Evolutionary conservation across 345 rosid species (phyloP).

Genomic region (Cardamine resedifolia): DNA sequence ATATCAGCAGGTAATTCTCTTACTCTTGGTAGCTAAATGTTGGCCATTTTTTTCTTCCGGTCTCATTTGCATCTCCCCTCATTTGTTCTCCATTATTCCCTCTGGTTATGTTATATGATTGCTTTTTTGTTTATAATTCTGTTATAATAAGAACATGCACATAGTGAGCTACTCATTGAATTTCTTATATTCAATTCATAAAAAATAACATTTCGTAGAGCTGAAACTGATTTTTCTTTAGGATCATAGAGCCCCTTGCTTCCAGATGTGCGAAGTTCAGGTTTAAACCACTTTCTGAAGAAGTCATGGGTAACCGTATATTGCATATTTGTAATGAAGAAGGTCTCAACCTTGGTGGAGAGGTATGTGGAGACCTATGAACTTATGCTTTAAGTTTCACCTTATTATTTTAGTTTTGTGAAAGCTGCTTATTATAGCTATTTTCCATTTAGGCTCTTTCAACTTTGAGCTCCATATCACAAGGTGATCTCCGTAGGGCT

Average conservation of each 20-base stretch:
- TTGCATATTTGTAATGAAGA: slow-evolving; percentile 85
- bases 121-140: neutral
- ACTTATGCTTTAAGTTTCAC: slow-evolving; percentile 26
- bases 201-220: neutral
- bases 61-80: slow-evolving; percentile 6
- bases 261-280: slow-evolving; percentile 99
- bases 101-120: neutral
- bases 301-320: slow-evolving; percentile 79
- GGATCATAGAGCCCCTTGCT: slow-evolving; percentile 99
- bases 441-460: slow-evolving; percentile 64
- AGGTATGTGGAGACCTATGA: slow-evolving; percentile 75
- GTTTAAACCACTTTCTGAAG: slow-evolving; percentile 96
- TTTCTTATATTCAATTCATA: neutral
- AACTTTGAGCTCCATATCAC: slow-evolving; percentile 79
- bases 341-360: slow-evolving; percentile 67
- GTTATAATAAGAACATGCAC: neutral
- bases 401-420: slow-evolving; percentile 6
- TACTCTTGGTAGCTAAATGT: neutral
- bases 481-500: slow-evolving; percentile 98
- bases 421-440: slow-evolving; percentile 2
- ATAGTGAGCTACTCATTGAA: neutral
- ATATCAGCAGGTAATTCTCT: slow-evolving; percentile 80
- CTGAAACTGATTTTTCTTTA: slow-evolving; percentile 30
- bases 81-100: neutral
- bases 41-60: neutral